Evolutionary conservation across 208 protist genomes (phyloP).

Genomic region (Trypanosoma boissoni): DNA sequence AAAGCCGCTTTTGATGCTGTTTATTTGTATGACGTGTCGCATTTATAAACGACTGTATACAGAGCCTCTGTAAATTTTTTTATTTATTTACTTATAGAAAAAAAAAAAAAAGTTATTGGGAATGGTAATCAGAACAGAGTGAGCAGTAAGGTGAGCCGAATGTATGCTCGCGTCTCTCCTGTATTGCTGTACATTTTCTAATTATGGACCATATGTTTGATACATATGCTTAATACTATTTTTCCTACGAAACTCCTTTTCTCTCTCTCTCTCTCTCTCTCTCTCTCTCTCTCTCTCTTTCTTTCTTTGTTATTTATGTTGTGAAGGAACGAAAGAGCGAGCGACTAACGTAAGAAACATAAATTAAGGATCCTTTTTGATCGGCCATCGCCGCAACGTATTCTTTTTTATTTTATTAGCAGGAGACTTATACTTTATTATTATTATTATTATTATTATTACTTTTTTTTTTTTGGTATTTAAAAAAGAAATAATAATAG

Average conservation of each 20-base stretch:
- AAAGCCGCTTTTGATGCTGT: too few species aligned
- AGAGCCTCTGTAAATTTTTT: too few species aligned
- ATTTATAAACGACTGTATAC: too few species aligned
- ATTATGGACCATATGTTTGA: not conserved
- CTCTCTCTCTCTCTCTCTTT: not conserved
- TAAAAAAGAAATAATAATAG: not conserved
- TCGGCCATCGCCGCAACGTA: too few species aligned
- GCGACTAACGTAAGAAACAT: too few species aligned
- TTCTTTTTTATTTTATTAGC: not conserved
- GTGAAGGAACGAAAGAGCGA: not conserved
- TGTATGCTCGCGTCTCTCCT: too few species aligned
- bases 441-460: conserved; percentile 6
- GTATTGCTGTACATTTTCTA: not conserved
- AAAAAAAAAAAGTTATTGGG: too few species aligned
- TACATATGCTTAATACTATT: not conserved
- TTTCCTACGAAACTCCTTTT: not conserved
- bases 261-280: conserved; percentile 2
- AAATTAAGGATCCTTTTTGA: not conserved
- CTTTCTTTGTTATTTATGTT: conserved; percentile 1
- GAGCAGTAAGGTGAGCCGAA: too few species aligned
- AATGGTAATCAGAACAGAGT: too few species aligned
- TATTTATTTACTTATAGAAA: too few species aligned
- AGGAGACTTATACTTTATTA: not conserved
- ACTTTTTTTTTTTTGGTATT: conserved; percentile 7
- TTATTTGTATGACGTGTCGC: too few species aligned